These are phyloP conservation scores for Striga asiatica DNA, from an alignment of 257 asterid genomes.

Conservation along the genomic window DNA sequence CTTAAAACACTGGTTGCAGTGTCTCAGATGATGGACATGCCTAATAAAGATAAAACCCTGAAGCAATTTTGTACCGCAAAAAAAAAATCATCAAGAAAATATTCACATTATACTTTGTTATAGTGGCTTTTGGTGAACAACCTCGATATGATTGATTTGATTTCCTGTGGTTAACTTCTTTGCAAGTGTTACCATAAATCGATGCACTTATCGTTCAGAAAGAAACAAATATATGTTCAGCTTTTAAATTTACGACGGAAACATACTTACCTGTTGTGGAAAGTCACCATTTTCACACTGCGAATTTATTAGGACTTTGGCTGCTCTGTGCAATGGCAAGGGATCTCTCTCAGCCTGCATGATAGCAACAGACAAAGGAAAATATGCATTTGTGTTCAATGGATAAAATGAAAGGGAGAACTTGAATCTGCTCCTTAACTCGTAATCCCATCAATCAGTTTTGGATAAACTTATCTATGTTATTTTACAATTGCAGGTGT, in stretches of 20 bases:
- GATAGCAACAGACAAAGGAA: constrained; percentile 8
- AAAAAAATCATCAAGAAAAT: too few relatives aligned
- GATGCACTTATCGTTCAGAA: too few relatives aligned
- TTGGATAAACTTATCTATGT: background rate
- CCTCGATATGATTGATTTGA: too few relatives aligned
- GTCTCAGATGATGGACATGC: too few relatives aligned
- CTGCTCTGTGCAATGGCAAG: constrained; percentile 75
- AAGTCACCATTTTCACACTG: constrained; percentile 89
- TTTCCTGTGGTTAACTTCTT: too few relatives aligned
- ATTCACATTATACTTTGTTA: too few relatives aligned
- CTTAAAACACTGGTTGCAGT: too few relatives aligned
- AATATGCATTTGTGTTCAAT: background rate
- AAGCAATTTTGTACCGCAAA: too few relatives aligned
- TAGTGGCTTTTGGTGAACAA: too few relatives aligned
- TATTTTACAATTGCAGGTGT: background rate
- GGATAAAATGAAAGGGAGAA: background rate
- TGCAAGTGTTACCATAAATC: too few relatives aligned
- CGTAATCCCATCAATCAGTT: background rate
- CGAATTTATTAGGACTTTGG: constrained; percentile 70
- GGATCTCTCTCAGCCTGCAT: constrained; percentile 83
- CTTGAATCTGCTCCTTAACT: background rate
- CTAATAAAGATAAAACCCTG: too few relatives aligned
- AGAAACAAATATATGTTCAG: too few relatives aligned
- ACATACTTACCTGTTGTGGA: constrained; percentile 71
- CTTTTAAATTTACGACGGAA: background rate